Evolutionary conservation across 345 rosid genomes (phyloP), one percentile per base, ranked within the genome.

Genomic region (Eucalyptus dawsonii): DNA sequence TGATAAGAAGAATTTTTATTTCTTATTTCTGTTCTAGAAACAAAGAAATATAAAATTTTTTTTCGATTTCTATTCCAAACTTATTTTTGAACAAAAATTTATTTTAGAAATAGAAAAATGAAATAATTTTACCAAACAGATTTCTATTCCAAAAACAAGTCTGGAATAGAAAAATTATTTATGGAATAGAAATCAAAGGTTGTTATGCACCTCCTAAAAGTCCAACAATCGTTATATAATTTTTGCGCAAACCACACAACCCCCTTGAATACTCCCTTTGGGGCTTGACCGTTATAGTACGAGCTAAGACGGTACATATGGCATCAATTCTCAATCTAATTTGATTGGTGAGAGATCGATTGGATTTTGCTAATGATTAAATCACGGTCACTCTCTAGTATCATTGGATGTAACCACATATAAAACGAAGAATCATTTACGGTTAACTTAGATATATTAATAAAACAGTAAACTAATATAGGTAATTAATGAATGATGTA

Each of bases 21-120:
- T 47, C 49, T 47, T 1, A 11, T 47, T 47, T 47, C 0, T 47
- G 2, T 47, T 47, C 12, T 0, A 45, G 0, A 47, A 47, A 47
- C 2, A 47, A 1, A 47, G 13, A 47, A 47, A 0, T 47, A 47
- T 47, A 47, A 47, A 47, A 11, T 47, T 47, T 47, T 47, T 11
- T 4, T 47, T 47, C 49, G 0, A 47, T 47, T 47, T 47, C 0
- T 47, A 47, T 47, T 47, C 49, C 5, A 47, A 47, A 47, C 49
- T 2, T 11, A 47, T 47, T 47, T 0, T 47, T 11, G 49, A 47
- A 47, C 49, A 47, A 4, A 0, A 47, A 11, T 47, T 0, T 47
- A 47, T 47, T 47, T 47, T 47, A 47, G 0, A 47, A 47, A 47
- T 47, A 47, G 49, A 47, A 47, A 47, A 47, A 47, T 47, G 1